Base-by-base conservation (phyloP, 202 grass and related monocot genomes). In the Setaria viridis region DNA sequence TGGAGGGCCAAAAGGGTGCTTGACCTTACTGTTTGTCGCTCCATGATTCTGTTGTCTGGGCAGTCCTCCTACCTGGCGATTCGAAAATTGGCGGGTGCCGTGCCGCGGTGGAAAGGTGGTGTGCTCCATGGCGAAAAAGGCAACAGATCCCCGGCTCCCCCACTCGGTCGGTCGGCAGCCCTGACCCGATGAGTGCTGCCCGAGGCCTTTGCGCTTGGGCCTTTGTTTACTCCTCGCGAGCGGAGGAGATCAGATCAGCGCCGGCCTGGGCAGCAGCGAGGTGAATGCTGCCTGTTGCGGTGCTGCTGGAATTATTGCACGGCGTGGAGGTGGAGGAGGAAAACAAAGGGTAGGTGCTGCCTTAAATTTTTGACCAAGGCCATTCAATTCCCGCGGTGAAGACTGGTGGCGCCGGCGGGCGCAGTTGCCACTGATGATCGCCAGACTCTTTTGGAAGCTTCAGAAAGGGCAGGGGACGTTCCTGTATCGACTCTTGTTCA, bases 311-410 rank as follows among this genome's bases (percentile, higher is more conserved):
- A 54, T 58, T 20, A 53, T 46, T 76, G 70, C 70, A 63, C 29
- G 35, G 35, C 63, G 64, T 33, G 86, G 64, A 25, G 29, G 58
- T 5, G 54, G 76, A 16, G 17, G 46, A 10, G 12, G 29, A 5
- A 13, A 14, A 21, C 43, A 10, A 3, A 62, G 21, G 54, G 48
- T 80, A 0, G 76, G 60, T 80, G 76, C 41, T 59, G 76, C 39
- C 51, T 84, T 85, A 56, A 66, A 50, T 45, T 42, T 34, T 78
- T 77, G 47, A 30, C 33, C 25, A 79, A 21, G 17, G 45, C 67
- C 32, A 54, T 79, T 87, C 88, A 87, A 80, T 83, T 80, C 51
- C 70, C 3, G 19, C 14, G 76, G 59, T 85, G 83, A 45, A 50
- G 34, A 55, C 19, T 17, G 63, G 53, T 55, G 62, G 64, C 25